Conservation (phyloP, 176 grass and related monocot genomes). For the Carex myosuroides region DNA sequence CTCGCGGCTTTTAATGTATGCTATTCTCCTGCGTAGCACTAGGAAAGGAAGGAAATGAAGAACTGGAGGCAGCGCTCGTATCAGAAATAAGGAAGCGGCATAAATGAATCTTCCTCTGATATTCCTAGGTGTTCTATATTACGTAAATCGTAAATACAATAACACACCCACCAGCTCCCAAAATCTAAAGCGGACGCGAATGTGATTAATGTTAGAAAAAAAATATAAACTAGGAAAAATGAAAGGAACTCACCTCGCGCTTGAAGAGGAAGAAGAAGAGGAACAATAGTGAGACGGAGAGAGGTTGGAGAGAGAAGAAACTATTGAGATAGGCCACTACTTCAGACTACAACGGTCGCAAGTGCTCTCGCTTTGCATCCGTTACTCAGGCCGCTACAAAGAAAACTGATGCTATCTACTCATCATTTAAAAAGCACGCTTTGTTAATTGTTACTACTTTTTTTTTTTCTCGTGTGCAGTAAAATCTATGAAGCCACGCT, state of each 20-base stretch:
- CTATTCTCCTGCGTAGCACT: conserved; percentile 6
- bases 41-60: background rate
- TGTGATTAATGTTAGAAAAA: background rate
- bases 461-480: background rate
- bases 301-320: background rate
- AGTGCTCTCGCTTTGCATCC: background rate
- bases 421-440: conserved; percentile 9
- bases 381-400: background rate
- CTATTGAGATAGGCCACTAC: background rate
- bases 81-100: background rate
- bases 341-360: background rate
- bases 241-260: conserved; percentile 2
- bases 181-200: background rate
- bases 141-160: background rate
- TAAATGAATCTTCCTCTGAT: background rate
- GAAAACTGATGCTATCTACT: background rate
- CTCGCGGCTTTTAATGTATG: conserved; percentile 27
- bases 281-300: background rate
- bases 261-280: background rate
- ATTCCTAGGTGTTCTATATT: conserved; percentile 18
- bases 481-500: conserved; percentile 20
- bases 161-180: background rate
- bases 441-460: background rate
- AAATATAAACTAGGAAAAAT: background rate
- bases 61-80: background rate